phyloP scores from a whole-genome alignment of 2,329 filamentous ascomycete genomes.

The Fusarium sp. region DNA sequence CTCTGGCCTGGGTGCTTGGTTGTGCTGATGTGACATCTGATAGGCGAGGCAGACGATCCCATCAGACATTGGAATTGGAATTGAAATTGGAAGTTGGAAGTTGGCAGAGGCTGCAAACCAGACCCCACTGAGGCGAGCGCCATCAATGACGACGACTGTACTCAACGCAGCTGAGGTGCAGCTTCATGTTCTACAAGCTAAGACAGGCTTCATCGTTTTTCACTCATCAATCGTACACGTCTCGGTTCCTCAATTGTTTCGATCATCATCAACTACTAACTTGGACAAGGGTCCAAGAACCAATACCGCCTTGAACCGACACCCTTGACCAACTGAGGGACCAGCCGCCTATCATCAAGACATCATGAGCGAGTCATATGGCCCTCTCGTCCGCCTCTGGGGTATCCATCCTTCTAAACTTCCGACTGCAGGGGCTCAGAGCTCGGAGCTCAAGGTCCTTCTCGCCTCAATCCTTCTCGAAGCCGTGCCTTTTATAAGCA shows the following conservation, averaged over 20 bases:
- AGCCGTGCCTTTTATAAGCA: conserved; percentile 66
- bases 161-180: conserved; percentile 1
- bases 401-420: conserved; percentile 60
- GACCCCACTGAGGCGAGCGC: conserved; percentile 24
- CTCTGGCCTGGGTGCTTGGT: background rate
- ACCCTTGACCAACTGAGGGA: conserved; percentile 6
- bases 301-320: conserved; percentile 4
- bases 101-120: conserved; percentile 17
- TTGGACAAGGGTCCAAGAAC: background rate
- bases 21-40: background rate
- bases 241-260: background rate
- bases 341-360: background rate
- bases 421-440: conserved; percentile 52
- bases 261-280: background rate
- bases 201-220: background rate
- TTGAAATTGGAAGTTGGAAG: conserved; percentile 21
- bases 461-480: conserved; percentile 64
- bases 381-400: conserved; percentile 63
- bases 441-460: conserved; percentile 60
- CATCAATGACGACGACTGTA: conserved; percentile 30
- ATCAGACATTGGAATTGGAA: conserved; percentile 6
- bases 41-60: conserved; percentile 6
- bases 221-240: background rate
- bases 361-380: conserved; percentile 44
- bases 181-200: background rate